Conservation (phyloP, 208 protist species). For the Acanthamoeba triangularis region DNA sequence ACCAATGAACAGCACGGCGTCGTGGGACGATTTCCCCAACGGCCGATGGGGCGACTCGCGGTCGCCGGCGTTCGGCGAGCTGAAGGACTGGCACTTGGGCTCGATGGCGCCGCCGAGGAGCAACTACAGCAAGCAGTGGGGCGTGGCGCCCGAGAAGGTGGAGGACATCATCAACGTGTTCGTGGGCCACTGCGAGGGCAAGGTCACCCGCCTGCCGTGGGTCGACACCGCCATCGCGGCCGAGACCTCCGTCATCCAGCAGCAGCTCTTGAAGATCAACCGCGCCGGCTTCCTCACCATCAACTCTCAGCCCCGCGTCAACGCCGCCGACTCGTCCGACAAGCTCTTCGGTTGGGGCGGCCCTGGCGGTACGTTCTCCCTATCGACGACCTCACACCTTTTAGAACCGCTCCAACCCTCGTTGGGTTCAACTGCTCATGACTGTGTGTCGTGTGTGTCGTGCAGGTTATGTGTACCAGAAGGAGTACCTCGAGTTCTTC, state of each 20-base stretch:
- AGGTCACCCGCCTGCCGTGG: slow-evolving; percentile 90
- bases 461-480: slow-evolving; percentile 92
- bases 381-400: neutral
- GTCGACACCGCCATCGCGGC: slow-evolving; percentile 88
- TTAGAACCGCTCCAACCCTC: too few species aligned
- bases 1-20: slow-evolving; percentile 73
- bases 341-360: slow-evolving; percentile 91
- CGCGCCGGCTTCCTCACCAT: slow-evolving; percentile 95
- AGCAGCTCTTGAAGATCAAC: slow-evolving; percentile 93
- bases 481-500: slow-evolving; percentile 93
- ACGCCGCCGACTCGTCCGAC: slow-evolving; percentile 92
- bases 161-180: slow-evolving; percentile 86
- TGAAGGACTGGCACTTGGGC: slow-evolving; percentile 91
- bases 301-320: slow-evolving; percentile 95
- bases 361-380: slow-evolving; percentile 78
- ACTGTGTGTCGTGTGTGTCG: neutral
- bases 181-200: slow-evolving; percentile 89
- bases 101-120: neutral
- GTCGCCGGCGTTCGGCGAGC: slow-evolving; percentile 92
- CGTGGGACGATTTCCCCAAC: slow-evolving; percentile 96
- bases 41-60: slow-evolving; percentile 92
- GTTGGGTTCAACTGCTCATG: neutral
- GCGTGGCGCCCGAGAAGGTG: neutral
- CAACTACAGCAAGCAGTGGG: slow-evolving; percentile 76
- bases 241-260: slow-evolving; percentile 90